Evolutionary conservation across 192 early-diverging fungal species (phyloP).

Genomic region (Coemansia sp.): DNA sequence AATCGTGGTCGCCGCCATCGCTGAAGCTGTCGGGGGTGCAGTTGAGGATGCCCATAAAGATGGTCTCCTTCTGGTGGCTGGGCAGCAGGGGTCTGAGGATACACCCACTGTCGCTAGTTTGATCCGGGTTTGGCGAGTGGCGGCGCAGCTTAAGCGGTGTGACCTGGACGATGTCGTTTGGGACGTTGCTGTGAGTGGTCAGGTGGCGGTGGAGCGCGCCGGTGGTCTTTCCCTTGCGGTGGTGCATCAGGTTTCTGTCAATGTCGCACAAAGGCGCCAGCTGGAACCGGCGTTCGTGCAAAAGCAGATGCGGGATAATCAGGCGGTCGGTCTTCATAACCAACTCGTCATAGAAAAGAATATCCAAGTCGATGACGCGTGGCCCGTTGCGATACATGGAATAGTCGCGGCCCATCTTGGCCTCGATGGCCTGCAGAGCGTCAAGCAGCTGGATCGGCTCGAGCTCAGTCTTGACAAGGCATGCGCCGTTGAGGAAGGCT

Average conservation of each 20-base stretch:
- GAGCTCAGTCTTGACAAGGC: slow-evolving; percentile 79
- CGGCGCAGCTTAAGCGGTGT: slow-evolving; percentile 40
- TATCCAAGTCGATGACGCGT: slow-evolving; percentile 93
- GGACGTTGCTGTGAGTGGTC: slow-evolving; percentile 53
- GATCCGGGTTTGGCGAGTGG: slow-evolving; percentile 17
- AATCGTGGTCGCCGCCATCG: slow-evolving; percentile 79
- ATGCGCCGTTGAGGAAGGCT: slow-evolving; percentile 85
- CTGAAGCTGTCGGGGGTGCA: slow-evolving; percentile 96
- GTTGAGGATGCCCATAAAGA: slow-evolving; percentile 96
- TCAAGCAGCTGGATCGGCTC: slow-evolving; percentile 70
- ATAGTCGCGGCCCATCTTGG: slow-evolving; percentile 74
- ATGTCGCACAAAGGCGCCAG: slow-evolving; percentile 93
- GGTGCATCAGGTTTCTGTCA: slow-evolving; percentile 85
- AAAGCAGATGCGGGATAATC: slow-evolving; percentile 84
- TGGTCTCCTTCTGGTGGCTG: slow-evolving; percentile 58
- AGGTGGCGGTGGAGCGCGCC: slow-evolving; percentile 62
- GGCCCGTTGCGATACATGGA: slow-evolving; percentile 77
- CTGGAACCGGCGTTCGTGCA: slow-evolving; percentile 94
- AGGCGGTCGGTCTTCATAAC: slow-evolving; percentile 66
- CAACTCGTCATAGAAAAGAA: slow-evolving; percentile 85
- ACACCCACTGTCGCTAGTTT: slow-evolving; percentile 14
- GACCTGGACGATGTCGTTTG: slow-evolving; percentile 53
- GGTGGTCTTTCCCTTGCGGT: slow-evolving; percentile 76
- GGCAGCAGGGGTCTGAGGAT: slow-evolving; percentile 60
- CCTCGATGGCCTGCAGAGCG: slow-evolving; percentile 83